Conservation (phyloP, 352 stramenopile species). For the Pythium apleroticum region DNA sequence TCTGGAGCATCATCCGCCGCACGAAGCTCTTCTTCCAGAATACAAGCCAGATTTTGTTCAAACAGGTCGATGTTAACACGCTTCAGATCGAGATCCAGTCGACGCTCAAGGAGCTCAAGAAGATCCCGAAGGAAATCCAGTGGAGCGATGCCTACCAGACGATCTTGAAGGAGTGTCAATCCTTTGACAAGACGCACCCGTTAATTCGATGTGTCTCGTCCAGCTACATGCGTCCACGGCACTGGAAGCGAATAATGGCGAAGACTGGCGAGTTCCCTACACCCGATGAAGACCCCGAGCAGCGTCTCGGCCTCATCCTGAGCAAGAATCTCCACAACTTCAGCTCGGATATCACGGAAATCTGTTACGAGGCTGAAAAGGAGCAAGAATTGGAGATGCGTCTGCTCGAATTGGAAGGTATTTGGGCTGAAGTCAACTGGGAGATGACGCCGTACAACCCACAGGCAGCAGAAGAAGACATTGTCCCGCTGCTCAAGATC, state of each 20-base stretch:
- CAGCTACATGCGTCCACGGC: slow-evolving; percentile 91
- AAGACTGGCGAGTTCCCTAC: slow-evolving; percentile 91
- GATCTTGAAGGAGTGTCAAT: slow-evolving; percentile 75
- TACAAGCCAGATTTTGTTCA: slow-evolving; percentile 88
- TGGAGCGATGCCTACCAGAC: slow-evolving; percentile 91
- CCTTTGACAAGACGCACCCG: slow-evolving; percentile 85
- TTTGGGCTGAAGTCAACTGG: slow-evolving; percentile 93
- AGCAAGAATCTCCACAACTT: slow-evolving; percentile 94
- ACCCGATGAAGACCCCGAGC: slow-evolving; percentile 91
- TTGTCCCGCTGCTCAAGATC: slow-evolving; percentile 90
- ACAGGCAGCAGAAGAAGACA: slow-evolving; percentile 64
- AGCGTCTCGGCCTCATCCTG: slow-evolving; percentile 89
- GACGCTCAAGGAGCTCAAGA: slow-evolving; percentile 93
- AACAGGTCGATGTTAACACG: slow-evolving; percentile 90
- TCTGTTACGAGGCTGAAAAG: slow-evolving; percentile 96
- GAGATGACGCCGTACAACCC: slow-evolving; percentile 92
- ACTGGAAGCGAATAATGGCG: slow-evolving; percentile 93
- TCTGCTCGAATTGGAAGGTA: slow-evolving; percentile 88
- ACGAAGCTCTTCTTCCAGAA: slow-evolving; percentile 68
- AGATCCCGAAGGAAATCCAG: slow-evolving; percentile 91
- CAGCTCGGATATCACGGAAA: slow-evolving; percentile 95
- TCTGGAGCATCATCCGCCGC: slow-evolving; percentile 81
- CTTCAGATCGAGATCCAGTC: slow-evolving; percentile 95
- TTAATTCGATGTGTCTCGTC: slow-evolving; percentile 74
- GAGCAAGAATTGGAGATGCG: slow-evolving; percentile 95